Base-by-base conservation (phyloP, 495 filamentous ascomycete genomes). In the Aspergillus indologenus region DNA sequence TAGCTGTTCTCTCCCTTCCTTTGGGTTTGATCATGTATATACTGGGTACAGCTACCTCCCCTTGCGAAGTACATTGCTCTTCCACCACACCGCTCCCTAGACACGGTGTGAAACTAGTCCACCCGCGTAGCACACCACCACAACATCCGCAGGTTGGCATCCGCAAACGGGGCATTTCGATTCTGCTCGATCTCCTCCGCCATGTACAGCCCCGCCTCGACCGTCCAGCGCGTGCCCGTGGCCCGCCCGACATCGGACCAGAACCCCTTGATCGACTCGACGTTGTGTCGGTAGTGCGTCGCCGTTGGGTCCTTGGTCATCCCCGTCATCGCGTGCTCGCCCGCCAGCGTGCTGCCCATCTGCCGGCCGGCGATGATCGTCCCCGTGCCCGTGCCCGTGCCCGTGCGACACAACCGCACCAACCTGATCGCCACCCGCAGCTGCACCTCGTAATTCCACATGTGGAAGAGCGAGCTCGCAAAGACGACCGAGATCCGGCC, bases 351-450 rank as follows among this genome's bases (percentile, higher is more conserved):
- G 15, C 70, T 73, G 17, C 78, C 76, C 24, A 76, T 62, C 47
- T 82, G 79, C 11, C 76, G 70, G 5, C 79, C 78, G 29, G 76
- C 60, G 14, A 80, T 64, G 61, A 76, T 73, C 19, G 71, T 66
- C 19, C 69, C 73, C 34, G 5, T 40, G 26, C 26, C 26, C 26
- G n/a, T 29, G 26, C 26, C 9, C 4, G 4, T 29, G 26, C 26
- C 9, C 4, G 0, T 60, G 62, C 66, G 59, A 54, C 70, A 68
- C 21, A 80, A 57, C n/a, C 46, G 59, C 5, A 74, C 69, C 49
- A 79, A 64, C 24, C 73, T 66, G 23, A 20, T 63, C 1, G 69
- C 73, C 18, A 63, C 73, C 3, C 57, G 57, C 14, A 79, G 43
- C 53, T 79, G 75, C 1, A 68, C 57, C 12, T 68, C 66, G 67